Percentiles rank a stretch among this genome's conserved stretches.
phyloP scores from a whole-genome alignment of 2,329 filamentous ascomycete species.

The Teratosphaeria gauchensis region DNA sequence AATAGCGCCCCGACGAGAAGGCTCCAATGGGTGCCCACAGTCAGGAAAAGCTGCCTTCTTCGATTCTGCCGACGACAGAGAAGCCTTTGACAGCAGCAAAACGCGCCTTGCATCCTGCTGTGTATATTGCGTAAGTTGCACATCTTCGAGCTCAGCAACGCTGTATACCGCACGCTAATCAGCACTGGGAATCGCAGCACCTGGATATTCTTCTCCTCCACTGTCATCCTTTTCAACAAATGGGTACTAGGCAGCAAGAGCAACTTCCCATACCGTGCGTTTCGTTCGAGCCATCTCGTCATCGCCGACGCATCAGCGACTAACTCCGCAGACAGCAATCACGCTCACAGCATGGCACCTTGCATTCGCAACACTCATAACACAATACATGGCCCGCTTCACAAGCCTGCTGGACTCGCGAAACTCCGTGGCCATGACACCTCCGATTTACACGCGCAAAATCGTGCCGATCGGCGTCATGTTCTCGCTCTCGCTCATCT shows the following conservation, averaged over 20 bases:
- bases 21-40: neutral
- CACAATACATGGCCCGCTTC: slow-evolving; percentile 82
- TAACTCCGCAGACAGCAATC: slow-evolving; percentile 64
- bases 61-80: slow-evolving; percentile 48
- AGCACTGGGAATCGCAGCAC: slow-evolving; percentile 44
- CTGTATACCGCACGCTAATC: too few relatives aligned
- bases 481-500: slow-evolving; percentile 93
- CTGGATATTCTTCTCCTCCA: slow-evolving; percentile 89
- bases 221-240: slow-evolving; percentile 99
- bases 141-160: too few relatives aligned
- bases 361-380: slow-evolving; percentile 85
- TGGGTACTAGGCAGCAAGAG: slow-evolving; percentile 87
- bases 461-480: slow-evolving; percentile 93
- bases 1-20: neutral
- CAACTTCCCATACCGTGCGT: slow-evolving; percentile 38
- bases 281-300: neutral
- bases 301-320: neutral
- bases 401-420: slow-evolving; percentile 85
- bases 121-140: slow-evolving; percentile 63
- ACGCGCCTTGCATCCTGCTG: slow-evolving; percentile 61
- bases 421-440: slow-evolving; percentile 96
- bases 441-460: slow-evolving; percentile 79
- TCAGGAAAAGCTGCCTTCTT: neutral
- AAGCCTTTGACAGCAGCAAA: slow-evolving; percentile 60
- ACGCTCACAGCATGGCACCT: slow-evolving; percentile 95